These are phyloP conservation scores for Trypanosoma vivax DNA, from an alignment of 208 protist genomes.

Conservation along the genomic window DNA sequence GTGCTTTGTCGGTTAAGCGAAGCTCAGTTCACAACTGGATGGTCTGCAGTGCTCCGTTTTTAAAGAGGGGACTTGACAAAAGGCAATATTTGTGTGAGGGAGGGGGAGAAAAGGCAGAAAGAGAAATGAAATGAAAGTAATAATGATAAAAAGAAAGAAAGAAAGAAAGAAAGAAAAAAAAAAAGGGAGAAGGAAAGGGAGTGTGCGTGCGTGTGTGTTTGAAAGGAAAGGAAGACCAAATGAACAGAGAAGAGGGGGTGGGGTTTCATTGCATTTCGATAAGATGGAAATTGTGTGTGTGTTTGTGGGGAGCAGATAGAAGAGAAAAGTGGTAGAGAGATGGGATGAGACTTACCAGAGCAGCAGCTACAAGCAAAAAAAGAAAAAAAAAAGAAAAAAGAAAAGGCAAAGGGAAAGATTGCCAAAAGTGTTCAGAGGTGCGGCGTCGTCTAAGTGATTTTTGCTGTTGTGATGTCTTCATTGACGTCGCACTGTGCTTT, in stretches of 20 bases:
- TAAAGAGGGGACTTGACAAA: neutral
- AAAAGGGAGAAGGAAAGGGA: neutral
- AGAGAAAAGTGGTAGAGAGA: no score
- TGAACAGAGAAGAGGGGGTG: neutral
- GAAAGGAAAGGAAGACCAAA: neutral
- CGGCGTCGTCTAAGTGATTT: no score
- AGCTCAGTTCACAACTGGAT: neutral
- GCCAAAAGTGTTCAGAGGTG: no score
- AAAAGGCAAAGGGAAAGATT: constrained; percentile 9
- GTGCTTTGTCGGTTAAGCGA: no score
- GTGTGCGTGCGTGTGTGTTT: neutral
- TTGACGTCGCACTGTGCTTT: no score
- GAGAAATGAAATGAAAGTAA: neutral
- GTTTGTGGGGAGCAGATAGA: no score
- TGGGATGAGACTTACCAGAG: no score
- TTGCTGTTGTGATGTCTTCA: no score
- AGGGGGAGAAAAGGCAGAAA: neutral
- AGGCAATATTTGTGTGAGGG: neutral
- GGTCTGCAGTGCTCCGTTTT: neutral
- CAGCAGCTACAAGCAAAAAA: neutral
- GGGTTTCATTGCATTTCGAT: no score
- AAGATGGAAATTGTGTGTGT: no score
- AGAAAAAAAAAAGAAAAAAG: neutral
- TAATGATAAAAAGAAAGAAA: neutral
- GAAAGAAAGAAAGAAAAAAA: constrained; percentile 3